Conservation (phyloP, 2,329 filamentous ascomycete genomes). For the Canariomyces notabilis region DNA sequence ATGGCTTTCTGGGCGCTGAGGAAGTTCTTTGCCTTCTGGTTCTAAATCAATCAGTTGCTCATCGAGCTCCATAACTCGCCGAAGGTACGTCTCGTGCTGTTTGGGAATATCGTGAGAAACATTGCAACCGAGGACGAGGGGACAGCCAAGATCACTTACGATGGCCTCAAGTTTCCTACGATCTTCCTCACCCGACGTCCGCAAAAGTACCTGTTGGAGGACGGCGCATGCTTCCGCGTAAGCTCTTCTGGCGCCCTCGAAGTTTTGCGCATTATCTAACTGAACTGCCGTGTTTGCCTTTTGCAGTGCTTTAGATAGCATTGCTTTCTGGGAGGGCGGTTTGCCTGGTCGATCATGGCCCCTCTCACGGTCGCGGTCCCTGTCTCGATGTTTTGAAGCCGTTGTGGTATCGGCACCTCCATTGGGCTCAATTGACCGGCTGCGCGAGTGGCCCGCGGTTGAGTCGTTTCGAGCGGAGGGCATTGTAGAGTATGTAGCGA, state of each 20-base stretch:
- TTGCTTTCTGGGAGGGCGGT: slow-evolving; percentile 78
- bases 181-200: slow-evolving; percentile 81
- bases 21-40: slow-evolving; percentile 68
- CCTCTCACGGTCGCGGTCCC: slow-evolving; percentile 8
- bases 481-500: slow-evolving; percentile 25
- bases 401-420: slow-evolving; percentile 41
- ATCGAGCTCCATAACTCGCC: slow-evolving; percentile 80
- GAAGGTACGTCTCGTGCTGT: slow-evolving; percentile 83
- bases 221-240: slow-evolving; percentile 88
- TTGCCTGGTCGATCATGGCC: slow-evolving; percentile 33
- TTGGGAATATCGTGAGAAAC: slow-evolving; percentile 13
- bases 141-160: slow-evolving; percentile 52
- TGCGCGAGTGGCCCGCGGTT: slow-evolving; percentile 39
- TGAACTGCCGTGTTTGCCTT: slow-evolving; percentile 95
- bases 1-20: slow-evolving; percentile 62
- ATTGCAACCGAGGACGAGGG: not conserved
- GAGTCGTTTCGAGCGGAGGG: slow-evolving; percentile 33
- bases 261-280: slow-evolving; percentile 93
- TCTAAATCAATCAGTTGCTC: slow-evolving; percentile 57
- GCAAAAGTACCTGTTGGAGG: slow-evolving; percentile 78
- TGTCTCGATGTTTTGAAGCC: slow-evolving; percentile 28
- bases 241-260: slow-evolving; percentile 82
- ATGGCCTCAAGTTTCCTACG: slow-evolving; percentile 88
- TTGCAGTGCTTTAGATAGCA: slow-evolving; percentile 91
- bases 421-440: slow-evolving; percentile 42